Conservation (phyloP, 2,329 filamentous ascomycete species). For the Fusarium piperis region DNA sequence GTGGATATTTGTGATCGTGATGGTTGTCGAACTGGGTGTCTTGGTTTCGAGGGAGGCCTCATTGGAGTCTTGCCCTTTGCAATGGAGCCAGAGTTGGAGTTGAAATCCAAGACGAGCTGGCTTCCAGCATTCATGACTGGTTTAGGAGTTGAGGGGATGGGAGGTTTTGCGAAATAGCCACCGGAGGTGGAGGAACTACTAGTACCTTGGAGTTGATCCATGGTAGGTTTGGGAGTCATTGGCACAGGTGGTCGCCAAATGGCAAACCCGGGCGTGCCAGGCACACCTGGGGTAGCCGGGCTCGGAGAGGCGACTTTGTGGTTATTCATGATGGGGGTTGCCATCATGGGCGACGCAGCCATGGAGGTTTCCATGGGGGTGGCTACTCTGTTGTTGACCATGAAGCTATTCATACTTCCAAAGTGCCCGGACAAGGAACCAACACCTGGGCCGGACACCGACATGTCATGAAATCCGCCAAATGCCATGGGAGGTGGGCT, state of each 20-base stretch:
- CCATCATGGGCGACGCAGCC: constrained; percentile 34
- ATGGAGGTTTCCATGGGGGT: constrained; percentile 42
- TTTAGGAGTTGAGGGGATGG: constrained; percentile 52
- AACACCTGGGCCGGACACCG: constrained; percentile 42
- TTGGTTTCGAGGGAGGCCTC: constrained; percentile 46
- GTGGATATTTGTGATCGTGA: constrained; percentile 36
- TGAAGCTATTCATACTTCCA: constrained; percentile 48
- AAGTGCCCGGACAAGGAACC: constrained; percentile 43
- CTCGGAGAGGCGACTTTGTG: constrained; percentile 31
- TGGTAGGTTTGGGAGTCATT: constrained; percentile 38
- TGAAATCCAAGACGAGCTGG: constrained; percentile 51
- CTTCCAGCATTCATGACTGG: constrained; percentile 47
- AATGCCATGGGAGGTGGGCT: constrained; percentile 45
- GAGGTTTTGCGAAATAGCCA: constrained; percentile 49
- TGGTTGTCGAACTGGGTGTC: constrained; percentile 38
- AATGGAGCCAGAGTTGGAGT: constrained; percentile 43
- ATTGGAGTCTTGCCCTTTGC: constrained; percentile 49
- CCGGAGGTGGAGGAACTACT: constrained; percentile 32
- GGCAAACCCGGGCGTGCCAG: constrained; percentile 51
- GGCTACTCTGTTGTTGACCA: constrained; percentile 42
- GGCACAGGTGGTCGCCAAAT: constrained; percentile 51
- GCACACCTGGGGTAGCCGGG: constrained; percentile 30
- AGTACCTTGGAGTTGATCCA: constrained; percentile 34
- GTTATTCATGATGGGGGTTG: constrained; percentile 36
- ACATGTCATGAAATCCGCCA: constrained; percentile 46